Evolutionary conservation across 495 filamentous ascomycete species (phyloP), one percentile per base, ranked within the genome.

Genomic region (Polyplosphaeria fusca): DNA sequence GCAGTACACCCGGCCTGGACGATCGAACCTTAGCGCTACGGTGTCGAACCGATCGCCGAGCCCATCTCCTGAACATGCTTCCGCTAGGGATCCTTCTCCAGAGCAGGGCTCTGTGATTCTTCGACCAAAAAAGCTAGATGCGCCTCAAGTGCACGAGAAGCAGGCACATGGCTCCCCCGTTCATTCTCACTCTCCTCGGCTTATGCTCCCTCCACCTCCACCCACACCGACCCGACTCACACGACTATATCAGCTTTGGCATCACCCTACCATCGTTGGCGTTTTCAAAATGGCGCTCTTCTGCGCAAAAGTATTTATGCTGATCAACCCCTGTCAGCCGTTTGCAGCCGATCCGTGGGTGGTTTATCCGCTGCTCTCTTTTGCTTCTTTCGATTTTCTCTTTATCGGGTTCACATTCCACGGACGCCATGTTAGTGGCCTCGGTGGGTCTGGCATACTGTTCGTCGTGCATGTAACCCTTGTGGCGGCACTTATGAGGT

Each of bases 301-400:
- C 71, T 20, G 30, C 68, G 69, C 39, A 19, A 88, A 89, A 61
- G 60, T 82, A 0, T 66, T 73, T 18, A 78, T 79, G 2, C 62
- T 82, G 1, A 76, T 77, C 11, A 70, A 77, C 49, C 78, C 82
- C 4, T 90, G 86, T 68, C 74, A 73, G 13, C 86, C 86, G 0
- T 69, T 79, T n/a, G 79, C 79, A 0, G 75, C 78, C 11, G 80
- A 78, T 41, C 73, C 81, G 3, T 79, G 74, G 73, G 67, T 86
- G 23, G 71, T 76, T 25, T 88, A 86, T 61, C 80, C 84, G 26
- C 67, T 89, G 16, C 67, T 88, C 4, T 65, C 73, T 14, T 58
- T 86, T 4, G 84, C 85, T 18, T 76, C 76, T 0, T 51, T 86
- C 3, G 81, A 84, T 35, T 59, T 62, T 13, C 14, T 57, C 4